Base-by-base conservation (phyloP, 495 filamentous ascomycete genomes). In the Aspergillus haitiensis region DNA sequence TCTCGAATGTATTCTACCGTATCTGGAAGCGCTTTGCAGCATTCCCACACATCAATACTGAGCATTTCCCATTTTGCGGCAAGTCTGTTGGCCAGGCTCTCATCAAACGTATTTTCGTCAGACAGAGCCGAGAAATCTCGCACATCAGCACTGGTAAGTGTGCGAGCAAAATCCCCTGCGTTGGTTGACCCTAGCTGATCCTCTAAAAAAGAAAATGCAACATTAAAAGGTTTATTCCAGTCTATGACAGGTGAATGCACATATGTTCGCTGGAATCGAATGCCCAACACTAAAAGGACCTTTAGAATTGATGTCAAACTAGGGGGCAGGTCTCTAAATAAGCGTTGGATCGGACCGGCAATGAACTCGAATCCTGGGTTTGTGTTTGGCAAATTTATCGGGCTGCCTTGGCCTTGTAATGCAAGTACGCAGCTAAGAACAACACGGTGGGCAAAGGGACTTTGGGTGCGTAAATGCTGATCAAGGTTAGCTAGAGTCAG, bases 361-460 rank as follows among this genome's bases (percentile, higher is more conserved):
- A 78, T 72, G 34, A 79, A 79, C 34, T 70, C 70, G 11, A 79
- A 76, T 9, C 66, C 70, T 4, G 67, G 67, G 5, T 31, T 36
- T 6, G 55, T 49, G 15, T 46, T 52, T 3, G 64, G 56, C 33
- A 70, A 54, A 6, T 64, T 49, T n/a, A 31, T 5, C 35, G 15
- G 35, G n/a, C 39, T 15, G 3, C 50, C 57, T 46, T 44, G 52
- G 3, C 59, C 64, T 42, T 64, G 63, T 27, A 77, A 36, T 16
- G 65, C 56, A 35, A 48, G 52, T 21, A 78, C 49, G 45, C 70
- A 72, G 13, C 64, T 55, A 18, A 65, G 57, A 18, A 79, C 9
- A 27, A 72, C 76, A 31, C 73, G 70, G 46, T 74, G 72, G 11
- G 76, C 74, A 55, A 79, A 77, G 1, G 75, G 76, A 53, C 75